These are phyloP conservation scores for Penicillium sp. DNA, from an alignment of 2,329 filamentous ascomycete genomes.

Conservation along the genomic window DNA sequence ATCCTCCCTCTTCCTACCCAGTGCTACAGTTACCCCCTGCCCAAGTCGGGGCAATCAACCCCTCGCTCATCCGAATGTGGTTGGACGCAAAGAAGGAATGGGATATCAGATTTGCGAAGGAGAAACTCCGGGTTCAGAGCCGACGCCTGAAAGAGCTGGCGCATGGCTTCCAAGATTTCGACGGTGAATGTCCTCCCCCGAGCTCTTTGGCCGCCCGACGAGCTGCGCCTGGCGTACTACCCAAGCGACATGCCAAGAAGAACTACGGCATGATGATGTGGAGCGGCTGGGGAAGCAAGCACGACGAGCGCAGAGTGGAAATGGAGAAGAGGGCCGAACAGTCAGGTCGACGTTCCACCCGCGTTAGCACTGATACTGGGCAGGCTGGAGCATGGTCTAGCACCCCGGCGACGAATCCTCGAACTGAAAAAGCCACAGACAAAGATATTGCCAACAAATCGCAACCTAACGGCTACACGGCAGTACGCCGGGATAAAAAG, in stretches of 20 bases:
- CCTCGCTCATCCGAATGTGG: constrained; percentile 74
- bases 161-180: constrained; percentile 62
- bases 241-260: constrained; percentile 36
- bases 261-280: constrained; percentile 73
- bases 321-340: constrained; percentile 21
- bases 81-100: constrained; percentile 62
- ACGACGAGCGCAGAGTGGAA: constrained; percentile 65
- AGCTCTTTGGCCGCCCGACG: constrained; percentile 70
- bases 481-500: constrained; percentile 11
- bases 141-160: constrained; percentile 63
- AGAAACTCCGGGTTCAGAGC: constrained; percentile 64
- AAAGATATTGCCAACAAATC: neutral
- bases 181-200: constrained; percentile 70
- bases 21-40: constrained; percentile 56
- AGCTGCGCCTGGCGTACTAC: constrained; percentile 26
- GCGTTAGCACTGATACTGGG: constrained; percentile 23
- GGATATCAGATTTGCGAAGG: constrained; percentile 61
- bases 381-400: constrained; percentile 22
- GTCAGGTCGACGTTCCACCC: constrained; percentile 17
- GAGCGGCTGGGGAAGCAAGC: constrained; percentile 79
- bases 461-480: neutral
- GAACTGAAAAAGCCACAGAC: neutral
- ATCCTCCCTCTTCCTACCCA: constrained; percentile 54
- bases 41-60: constrained; percentile 70
- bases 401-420: constrained; percentile 7